Conservation (phyloP, 2,329 filamentous ascomycete genomes). For the Magnaporthiopsis incrustans region DNA sequence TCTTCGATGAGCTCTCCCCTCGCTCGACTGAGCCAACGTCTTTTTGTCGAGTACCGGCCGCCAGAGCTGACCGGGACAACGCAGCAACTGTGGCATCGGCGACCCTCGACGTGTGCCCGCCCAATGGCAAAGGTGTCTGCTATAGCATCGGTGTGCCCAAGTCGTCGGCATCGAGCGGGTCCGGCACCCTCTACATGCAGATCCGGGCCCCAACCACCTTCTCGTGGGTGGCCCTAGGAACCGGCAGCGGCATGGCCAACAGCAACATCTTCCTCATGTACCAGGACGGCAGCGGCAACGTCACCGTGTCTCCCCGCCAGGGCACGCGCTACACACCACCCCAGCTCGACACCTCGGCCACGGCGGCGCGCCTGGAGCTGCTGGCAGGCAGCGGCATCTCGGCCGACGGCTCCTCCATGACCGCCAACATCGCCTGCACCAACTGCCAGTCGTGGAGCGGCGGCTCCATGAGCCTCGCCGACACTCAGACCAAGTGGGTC, state of each 20-base stretch:
- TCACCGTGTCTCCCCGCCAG: slow-evolving; percentile 51
- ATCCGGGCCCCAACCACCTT: slow-evolving; percentile 45
- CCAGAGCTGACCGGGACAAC: too few relatives aligned
- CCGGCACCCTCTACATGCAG: slow-evolving; percentile 54
- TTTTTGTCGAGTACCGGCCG: too few relatives aligned
- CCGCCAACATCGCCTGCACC: slow-evolving; percentile 49
- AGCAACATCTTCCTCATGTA: slow-evolving; percentile 58
- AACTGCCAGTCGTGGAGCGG: slow-evolving; percentile 42
- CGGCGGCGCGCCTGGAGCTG: slow-evolving; percentile 38
- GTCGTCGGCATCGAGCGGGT: slow-evolving; percentile 35
- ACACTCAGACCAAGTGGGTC: slow-evolving; percentile 41
- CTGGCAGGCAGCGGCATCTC: slow-evolving; percentile 51
- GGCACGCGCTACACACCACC: slow-evolving; percentile 42
- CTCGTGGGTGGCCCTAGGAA: slow-evolving; percentile 51
- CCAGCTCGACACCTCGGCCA: slow-evolving; percentile 28
- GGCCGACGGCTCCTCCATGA: slow-evolving; percentile 38
- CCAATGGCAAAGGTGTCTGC: slow-evolving; percentile 34
- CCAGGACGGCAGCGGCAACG: slow-evolving; percentile 46
- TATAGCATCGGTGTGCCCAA: slow-evolving; percentile 48
- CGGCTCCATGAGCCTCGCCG: slow-evolving; percentile 29
- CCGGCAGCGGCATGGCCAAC: slow-evolving; percentile 45
- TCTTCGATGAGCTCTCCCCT: background rate
- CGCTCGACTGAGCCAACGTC: too few relatives aligned
- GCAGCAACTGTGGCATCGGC: slow-evolving; percentile 16
- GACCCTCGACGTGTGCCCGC: slow-evolving; percentile 31